Percentiles rank a stretch among this genome's conserved stretches.
Conservation (phyloP, 129 eudicot species). For the Silybum marianum region DNA sequence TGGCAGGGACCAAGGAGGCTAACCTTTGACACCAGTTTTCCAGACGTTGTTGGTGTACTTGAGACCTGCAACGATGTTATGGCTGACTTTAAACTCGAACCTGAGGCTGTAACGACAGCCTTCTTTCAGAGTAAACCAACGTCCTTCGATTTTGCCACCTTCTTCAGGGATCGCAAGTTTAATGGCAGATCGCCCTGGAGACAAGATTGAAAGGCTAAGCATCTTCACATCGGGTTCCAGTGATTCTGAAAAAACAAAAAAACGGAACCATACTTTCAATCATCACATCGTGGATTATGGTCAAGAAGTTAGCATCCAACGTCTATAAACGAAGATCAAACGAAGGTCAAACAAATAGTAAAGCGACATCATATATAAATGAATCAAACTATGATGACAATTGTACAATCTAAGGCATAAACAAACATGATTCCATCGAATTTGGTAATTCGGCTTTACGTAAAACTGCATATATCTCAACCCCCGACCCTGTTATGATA, state of each 20-base stretch:
- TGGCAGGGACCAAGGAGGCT: neutral
- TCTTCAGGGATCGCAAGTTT: slow-evolving; percentile 60
- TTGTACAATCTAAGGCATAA: neutral
- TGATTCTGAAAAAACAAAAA: slow-evolving; percentile 42
- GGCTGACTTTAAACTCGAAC: slow-evolving; percentile 66
- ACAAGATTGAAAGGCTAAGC: slow-evolving; percentile 59
- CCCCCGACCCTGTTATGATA: neutral
- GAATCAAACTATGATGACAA: neutral
- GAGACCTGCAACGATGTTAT: slow-evolving; percentile 69
- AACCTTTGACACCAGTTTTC: slow-evolving; percentile 78
- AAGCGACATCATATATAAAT: neutral
- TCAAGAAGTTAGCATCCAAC: neutral
- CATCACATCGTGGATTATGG: slow-evolving; percentile 13
- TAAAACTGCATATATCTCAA: neutral
- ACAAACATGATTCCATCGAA: neutral
- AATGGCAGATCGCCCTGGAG: slow-evolving; percentile 59
- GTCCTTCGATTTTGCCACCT: slow-evolving; percentile 60
- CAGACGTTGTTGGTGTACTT: slow-evolving; percentile 66
- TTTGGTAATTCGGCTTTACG: neutral
- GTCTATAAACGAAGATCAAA: neutral
- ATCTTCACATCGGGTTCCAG: slow-evolving; percentile 75
- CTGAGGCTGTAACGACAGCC: slow-evolving; percentile 62
- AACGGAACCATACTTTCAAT: slow-evolving; percentile 7
- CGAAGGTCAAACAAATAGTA: neutral
- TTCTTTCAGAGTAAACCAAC: slow-evolving; percentile 73